Evolutionary conservation across 441 rosid genomes (phyloP).

Genomic region (Brassica hybrid): DNA sequence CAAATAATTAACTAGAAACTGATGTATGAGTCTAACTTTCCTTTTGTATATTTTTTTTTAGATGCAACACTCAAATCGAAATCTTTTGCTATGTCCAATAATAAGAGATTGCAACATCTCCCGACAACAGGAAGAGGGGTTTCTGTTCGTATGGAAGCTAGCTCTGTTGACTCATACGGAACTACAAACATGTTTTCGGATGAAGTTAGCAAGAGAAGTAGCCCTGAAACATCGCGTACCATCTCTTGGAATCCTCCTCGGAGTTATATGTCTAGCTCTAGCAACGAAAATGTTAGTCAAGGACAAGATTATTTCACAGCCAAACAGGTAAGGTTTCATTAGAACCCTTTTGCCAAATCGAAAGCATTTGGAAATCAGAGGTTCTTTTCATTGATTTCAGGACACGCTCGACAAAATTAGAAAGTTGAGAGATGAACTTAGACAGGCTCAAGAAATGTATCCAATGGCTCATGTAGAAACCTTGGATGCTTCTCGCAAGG

Average conservation of each 20-base stretch:
- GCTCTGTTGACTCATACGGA: slow-evolving; percentile 27
- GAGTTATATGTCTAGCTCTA: slow-evolving; percentile 40
- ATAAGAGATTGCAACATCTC: slow-evolving; percentile 30
- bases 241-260: slow-evolving; percentile 17
- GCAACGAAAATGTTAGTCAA: slow-evolving; percentile 39
- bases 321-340: slow-evolving; percentile 45
- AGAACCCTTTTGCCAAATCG: neutral
- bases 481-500: slow-evolving; percentile 81
- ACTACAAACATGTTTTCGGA: slow-evolving; percentile 29
- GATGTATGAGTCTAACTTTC: neutral
- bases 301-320: slow-evolving; percentile 49
- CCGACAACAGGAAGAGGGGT: slow-evolving; percentile 24
- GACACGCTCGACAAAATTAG: slow-evolving; percentile 43
- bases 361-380: slow-evolving; percentile 1
- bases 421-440: slow-evolving; percentile 84
- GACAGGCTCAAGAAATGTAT: slow-evolving; percentile 75
- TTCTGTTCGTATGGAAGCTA: slow-evolving; percentile 26
- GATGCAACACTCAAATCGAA: slow-evolving; percentile 26
- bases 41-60: slow-evolving; percentile 13
- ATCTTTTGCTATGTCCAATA: slow-evolving; percentile 15
- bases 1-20: too few species aligned
- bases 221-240: slow-evolving; percentile 13
- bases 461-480: slow-evolving; percentile 77
- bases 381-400: slow-evolving; percentile 46
- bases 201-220: slow-evolving; percentile 37